phyloP scores from a whole-genome alignment of 257 asterid genomes.

The Lantana camara region DNA sequence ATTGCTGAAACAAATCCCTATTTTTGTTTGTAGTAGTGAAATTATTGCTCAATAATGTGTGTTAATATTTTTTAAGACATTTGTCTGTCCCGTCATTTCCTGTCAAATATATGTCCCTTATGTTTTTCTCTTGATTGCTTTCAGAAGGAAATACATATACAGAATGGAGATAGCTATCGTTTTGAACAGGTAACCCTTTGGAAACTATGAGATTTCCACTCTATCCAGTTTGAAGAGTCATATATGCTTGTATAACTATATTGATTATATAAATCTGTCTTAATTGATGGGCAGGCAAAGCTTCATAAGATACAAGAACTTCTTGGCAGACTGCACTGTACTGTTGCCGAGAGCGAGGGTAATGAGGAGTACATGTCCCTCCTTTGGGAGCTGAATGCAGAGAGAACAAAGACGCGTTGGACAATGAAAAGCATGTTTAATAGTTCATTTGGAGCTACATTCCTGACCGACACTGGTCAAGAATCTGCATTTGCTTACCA shows the following conservation, averaged over 20 bases:
- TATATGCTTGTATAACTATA: neutral
- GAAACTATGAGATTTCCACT: neutral
- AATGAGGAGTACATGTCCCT: constrained; percentile 64
- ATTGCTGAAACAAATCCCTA: too few relatives aligned
- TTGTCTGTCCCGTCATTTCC: neutral
- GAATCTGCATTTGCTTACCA: constrained; percentile 92
- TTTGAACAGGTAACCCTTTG: constrained; percentile 78
- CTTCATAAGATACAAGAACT: constrained; percentile 88
- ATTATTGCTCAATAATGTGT: neutral
- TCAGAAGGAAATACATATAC: constrained; percentile 93
- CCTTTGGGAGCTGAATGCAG: constrained; percentile 75
- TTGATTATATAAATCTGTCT: neutral
- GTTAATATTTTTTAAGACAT: constrained; percentile 6
- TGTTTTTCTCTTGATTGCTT: constrained; percentile 30
- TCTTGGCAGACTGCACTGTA: constrained; percentile 85
- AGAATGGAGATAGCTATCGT: constrained; percentile 82
- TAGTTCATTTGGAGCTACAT: constrained; percentile 89
- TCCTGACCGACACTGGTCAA: constrained; percentile 89
- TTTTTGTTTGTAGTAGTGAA: neutral
- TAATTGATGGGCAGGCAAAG: constrained; percentile 63
- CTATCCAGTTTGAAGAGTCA: neutral
- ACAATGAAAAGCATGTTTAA: constrained; percentile 87
- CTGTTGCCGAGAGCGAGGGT: constrained; percentile 50
- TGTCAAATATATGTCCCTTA: neutral
- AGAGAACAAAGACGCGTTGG: constrained; percentile 75